Conservation (phyloP, 148 eudicot genomes). For the Rhododendron mucronatum region DNA sequence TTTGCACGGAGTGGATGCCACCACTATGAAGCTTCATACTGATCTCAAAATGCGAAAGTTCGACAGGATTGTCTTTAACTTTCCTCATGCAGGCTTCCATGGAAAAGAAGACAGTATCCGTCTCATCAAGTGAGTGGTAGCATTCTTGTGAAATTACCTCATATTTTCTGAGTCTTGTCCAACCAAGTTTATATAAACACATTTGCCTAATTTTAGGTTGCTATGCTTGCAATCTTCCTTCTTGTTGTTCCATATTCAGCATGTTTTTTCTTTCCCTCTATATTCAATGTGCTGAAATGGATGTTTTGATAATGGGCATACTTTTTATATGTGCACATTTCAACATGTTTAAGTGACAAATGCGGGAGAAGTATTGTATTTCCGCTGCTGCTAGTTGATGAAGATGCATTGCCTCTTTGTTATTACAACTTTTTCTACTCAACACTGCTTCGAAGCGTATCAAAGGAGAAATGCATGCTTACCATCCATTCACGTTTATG, state of each 20-base stretch:
- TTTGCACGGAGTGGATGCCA: constrained; percentile 59
- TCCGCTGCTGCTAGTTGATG: neutral
- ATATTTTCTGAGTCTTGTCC: neutral
- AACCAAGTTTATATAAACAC: neutral
- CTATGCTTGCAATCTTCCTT: neutral
- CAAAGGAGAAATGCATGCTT: neutral
- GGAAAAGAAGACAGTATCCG: constrained; percentile 32
- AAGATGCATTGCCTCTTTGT: neutral
- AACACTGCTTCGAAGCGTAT: neutral
- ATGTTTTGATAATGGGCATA: neutral
- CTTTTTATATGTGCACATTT: neutral
- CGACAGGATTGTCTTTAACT: constrained; percentile 63
- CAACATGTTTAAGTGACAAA: neutral
- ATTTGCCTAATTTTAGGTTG: neutral
- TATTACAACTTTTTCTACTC: neutral
- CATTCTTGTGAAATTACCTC: neutral
- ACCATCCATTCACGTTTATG: neutral
- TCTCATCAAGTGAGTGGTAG: constrained; percentile 40
- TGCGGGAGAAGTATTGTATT: neutral
- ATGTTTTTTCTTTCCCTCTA: neutral
- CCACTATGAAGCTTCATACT: constrained; percentile 39
- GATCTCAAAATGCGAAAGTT: constrained; percentile 44
- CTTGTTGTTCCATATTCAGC: neutral
- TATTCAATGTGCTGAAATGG: neutral
- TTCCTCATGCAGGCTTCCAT: constrained; percentile 73